Percentiles rank a stretch among this genome's conserved stretches.
Conservation (phyloP, 2,329 filamentous ascomycete species). For the Colletotrichum australisinense region DNA sequence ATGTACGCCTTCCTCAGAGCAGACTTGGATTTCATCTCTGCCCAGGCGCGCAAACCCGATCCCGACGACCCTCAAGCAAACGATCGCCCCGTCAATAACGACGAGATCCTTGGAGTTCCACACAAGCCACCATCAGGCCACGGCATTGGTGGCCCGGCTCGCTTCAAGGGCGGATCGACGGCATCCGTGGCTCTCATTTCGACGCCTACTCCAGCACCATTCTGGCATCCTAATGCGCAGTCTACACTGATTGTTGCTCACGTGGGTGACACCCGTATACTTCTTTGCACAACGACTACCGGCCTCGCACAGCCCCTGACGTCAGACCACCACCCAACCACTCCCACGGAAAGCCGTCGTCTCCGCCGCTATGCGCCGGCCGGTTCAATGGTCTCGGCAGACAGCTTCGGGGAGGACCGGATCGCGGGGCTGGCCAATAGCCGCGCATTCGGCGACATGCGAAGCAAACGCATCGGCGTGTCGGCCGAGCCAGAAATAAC, state of each 20-base stretch:
- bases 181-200: slow-evolving; percentile 91
- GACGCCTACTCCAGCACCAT: slow-evolving; percentile 89
- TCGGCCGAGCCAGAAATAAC: slow-evolving; percentile 92
- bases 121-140: slow-evolving; percentile 65
- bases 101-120: slow-evolving; percentile 80
- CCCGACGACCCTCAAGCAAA: slow-evolving; percentile 75
- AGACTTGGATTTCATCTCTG: slow-evolving; percentile 92
- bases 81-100: slow-evolving; percentile 84
- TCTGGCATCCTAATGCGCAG: slow-evolving; percentile 91
- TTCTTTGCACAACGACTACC: slow-evolving; percentile 88
- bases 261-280: slow-evolving; percentile 90
- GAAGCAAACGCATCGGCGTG: slow-evolving; percentile 91
- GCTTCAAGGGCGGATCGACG: slow-evolving; percentile 95
- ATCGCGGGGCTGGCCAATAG: slow-evolving; percentile 95
- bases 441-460: slow-evolving; percentile 92
- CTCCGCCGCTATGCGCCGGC: slow-evolving; percentile 84
- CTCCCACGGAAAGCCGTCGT: slow-evolving; percentile 83
- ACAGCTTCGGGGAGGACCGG: slow-evolving; percentile 97
- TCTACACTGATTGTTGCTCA: slow-evolving; percentile 89
- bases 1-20: slow-evolving; percentile 94
- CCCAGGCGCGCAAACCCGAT: slow-evolving; percentile 85
- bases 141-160: slow-evolving; percentile 77
- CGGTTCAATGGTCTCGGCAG: slow-evolving; percentile 82
- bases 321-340: slow-evolving; percentile 91
- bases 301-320: slow-evolving; percentile 85